These are phyloP conservation scores for Cordyceps cicadae DNA, from an alignment of 2,329 filamentous ascomycete species.

Conservation along the genomic window DNA sequence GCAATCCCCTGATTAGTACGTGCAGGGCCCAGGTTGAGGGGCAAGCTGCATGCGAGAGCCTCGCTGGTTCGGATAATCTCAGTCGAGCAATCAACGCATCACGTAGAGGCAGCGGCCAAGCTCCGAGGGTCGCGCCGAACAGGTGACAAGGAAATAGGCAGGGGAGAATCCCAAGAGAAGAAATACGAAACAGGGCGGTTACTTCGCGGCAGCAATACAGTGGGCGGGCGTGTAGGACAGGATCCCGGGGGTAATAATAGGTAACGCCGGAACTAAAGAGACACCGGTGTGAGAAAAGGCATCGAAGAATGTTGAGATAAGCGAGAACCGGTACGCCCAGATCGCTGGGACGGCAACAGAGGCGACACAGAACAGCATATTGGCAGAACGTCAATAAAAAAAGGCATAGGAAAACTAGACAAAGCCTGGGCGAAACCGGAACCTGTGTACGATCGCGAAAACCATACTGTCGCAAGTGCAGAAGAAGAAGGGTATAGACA, in stretches of 20 bases:
- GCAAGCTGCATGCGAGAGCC: not conserved
- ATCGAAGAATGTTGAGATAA: slow-evolving; percentile 18
- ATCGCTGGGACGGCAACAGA: slow-evolving; percentile 21
- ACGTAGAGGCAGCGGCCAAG: too few relatives aligned
- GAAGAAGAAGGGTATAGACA: too few relatives aligned
- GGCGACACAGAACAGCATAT: not conserved
- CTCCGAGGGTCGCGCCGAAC: not conserved
- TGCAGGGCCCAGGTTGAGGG: too few relatives aligned
- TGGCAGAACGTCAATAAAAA: not conserved
- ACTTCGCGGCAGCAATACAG: too few relatives aligned
- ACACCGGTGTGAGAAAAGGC: not conserved
- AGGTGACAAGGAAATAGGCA: not conserved
- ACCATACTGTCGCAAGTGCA: too few relatives aligned
- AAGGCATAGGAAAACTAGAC: too few relatives aligned
- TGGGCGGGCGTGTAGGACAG: not conserved
- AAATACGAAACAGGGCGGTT: not conserved
- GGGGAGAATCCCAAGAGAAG: not conserved
- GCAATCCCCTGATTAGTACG: not conserved
- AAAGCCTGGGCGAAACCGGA: too few relatives aligned
- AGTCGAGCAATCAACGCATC: too few relatives aligned
- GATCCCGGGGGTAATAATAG: not conserved
- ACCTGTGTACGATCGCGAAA: too few relatives aligned
- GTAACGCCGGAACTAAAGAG: not conserved
- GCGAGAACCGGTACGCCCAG: slow-evolving; percentile 25
- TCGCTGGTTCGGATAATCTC: not conserved